phyloP scores from a whole-genome alignment of 805 yeast species.

The Ogataea nonfermentans region DNA sequence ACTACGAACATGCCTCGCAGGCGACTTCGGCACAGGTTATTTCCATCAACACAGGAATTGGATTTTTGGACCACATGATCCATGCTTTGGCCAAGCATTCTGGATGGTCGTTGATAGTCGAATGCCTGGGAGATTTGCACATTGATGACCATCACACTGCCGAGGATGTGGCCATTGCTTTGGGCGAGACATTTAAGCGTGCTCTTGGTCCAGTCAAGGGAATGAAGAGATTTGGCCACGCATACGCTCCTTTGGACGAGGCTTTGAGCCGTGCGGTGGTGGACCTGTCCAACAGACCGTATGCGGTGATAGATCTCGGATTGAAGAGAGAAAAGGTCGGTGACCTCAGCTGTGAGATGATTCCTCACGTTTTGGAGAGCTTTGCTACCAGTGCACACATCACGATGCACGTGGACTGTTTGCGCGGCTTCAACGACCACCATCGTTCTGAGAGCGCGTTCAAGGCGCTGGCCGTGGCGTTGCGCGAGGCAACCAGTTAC shows the following conservation, averaged over 20 bases:
- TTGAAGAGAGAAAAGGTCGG: constrained; percentile 92
- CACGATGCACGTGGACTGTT: constrained; percentile 91
- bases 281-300: constrained; percentile 91
- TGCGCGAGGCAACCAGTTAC: constrained; percentile 76
- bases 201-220: constrained; percentile 91
- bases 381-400: constrained; percentile 91
- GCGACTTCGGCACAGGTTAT: constrained; percentile 69
- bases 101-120: constrained; percentile 90
- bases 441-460: constrained; percentile 96
- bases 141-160: constrained; percentile 97
- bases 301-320: constrained; percentile 84
- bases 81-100: constrained; percentile 96
- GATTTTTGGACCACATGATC: constrained; percentile 95
- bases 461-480: constrained; percentile 92
- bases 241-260: constrained; percentile 95
- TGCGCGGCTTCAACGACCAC: constrained; percentile 93
- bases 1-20: constrained; percentile 59
- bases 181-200: constrained; percentile 84
- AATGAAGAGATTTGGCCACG: constrained; percentile 87
- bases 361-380: constrained; percentile 93
- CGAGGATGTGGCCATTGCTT: constrained; percentile 91
- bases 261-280: constrained; percentile 96
- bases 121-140: constrained; percentile 90
- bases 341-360: constrained; percentile 90
- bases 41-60: constrained; percentile 85